Conservation (phyloP, 768 basidiomycete genomes). For the Termitomyces bulborhizus region DNA sequence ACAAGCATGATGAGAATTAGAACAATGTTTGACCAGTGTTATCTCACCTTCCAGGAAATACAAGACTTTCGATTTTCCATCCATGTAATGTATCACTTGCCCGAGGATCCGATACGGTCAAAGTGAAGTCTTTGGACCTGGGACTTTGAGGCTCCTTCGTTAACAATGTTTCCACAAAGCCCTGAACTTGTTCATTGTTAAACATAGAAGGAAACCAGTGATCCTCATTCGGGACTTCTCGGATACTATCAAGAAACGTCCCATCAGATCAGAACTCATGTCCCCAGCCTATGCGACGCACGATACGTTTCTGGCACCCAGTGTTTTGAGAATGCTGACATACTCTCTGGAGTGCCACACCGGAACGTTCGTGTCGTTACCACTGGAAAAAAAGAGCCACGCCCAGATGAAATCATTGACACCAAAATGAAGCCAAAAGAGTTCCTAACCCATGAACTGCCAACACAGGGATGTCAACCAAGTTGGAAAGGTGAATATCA, state of each 20-base stretch:
- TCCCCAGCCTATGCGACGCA: conserved; percentile 16
- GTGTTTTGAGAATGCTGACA: conserved; percentile 51
- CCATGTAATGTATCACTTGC: conserved; percentile 71
- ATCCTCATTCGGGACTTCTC: conserved; percentile 53
- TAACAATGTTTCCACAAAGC: conserved; percentile 41
- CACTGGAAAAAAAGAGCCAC: conserved; percentile 32
- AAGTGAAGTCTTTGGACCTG: conserved; percentile 41
- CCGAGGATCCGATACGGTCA: conserved; percentile 65
- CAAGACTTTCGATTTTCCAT: conserved; percentile 54
- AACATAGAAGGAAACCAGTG: conserved; percentile 73
- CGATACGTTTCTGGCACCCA: conserved; percentile 45
- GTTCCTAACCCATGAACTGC: conserved; percentile 74
- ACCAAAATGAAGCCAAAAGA: background rate
- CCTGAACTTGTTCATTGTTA: conserved; percentile 43
- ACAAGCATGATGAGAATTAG: background rate
- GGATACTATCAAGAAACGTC: conserved; percentile 32
- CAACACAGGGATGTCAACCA: conserved; percentile 61
- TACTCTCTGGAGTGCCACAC: conserved; percentile 76
- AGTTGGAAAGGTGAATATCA: conserved; percentile 77
- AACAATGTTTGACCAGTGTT: background rate
- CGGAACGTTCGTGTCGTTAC: conserved; percentile 82
- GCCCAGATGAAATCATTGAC: background rate
- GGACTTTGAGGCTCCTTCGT: conserved; percentile 7
- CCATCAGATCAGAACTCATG: background rate
- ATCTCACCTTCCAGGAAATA: conserved; percentile 59